Evolutionary conservation across 805 yeast genomes (phyloP), one percentile per base, ranked within the genome.

Genomic region (Kuraishia hungarica): DNA sequence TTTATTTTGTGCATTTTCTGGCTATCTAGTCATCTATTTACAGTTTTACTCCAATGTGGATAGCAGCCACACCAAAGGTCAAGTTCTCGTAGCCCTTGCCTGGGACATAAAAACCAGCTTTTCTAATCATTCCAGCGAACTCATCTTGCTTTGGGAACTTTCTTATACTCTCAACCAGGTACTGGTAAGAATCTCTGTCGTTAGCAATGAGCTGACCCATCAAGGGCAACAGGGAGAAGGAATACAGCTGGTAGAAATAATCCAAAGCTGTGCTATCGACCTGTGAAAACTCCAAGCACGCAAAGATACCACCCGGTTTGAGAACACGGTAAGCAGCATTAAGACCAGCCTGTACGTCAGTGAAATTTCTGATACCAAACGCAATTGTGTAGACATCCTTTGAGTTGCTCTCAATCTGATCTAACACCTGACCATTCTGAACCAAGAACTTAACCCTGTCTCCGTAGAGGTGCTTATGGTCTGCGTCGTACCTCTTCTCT

Each of bases 301-400:
- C 97, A 69, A 94, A 94, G 51, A 94, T 88, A 64, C 99, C 99
- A 64, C 99, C 99, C 13, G 98, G 98, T 71, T 87, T 89, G 67
- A 94, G 81, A 29, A 93, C 96, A 63, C 99, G 81, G 74, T 93
- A 87, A 39, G 99, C 99, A n/a, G 97, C 86, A 62, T 88, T 79
- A 64, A 94, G 78, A 28, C 98, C 99, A 4, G 90, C 91, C 71
- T 92, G 97, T 63, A 94, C 85, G 68, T 94, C 79, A 56, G 99
- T 94, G 72, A 96, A 94, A 72, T 94, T 94, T 72, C 99, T 83
- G 73, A 94, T 94, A 57, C 99, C 99, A 69, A 94, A 94, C 2
- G 97, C 96, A 62, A 94, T 91, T 2, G 99, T 94, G 72, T 94
- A 94, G 53, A 94, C 84, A 68, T 94, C 99, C 73, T 91, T 93